Evolutionary conservation across 257 asterid species (phyloP).

Genomic region (Solanum phureja): DNA sequence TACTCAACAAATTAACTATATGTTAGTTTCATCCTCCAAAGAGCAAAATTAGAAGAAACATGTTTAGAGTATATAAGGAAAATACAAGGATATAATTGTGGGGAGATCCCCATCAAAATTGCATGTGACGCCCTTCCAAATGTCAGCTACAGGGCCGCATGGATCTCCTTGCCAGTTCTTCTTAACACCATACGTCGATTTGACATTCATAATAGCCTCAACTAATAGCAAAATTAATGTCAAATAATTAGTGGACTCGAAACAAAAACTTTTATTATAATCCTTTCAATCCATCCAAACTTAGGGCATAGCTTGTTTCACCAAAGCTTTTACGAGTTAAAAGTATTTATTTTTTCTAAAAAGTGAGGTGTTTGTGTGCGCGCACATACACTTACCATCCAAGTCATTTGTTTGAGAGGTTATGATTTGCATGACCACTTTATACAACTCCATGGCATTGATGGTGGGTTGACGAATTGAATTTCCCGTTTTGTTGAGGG

Average conservation of each 20-base stretch:
- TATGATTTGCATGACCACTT: neutral
- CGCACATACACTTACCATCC: slow-evolving; percentile 3
- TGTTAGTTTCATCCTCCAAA: neutral
- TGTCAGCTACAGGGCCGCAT: neutral
- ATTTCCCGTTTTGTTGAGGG: neutral
- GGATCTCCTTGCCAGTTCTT: slow-evolving; percentile 25
- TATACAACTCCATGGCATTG: slow-evolving; percentile 3
- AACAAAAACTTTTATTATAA: no score
- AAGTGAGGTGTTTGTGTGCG: neutral
- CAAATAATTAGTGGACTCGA: neutral
- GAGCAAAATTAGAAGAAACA: neutral
- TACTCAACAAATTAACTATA: neutral
- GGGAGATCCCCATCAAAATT: neutral
- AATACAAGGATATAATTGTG: slow-evolving; percentile 2
- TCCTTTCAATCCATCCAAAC: neutral
- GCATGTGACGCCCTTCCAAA: slow-evolving; percentile 11
- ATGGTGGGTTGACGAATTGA: slow-evolving; percentile 10
- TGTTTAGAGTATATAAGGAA: neutral
- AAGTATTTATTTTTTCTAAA: neutral
- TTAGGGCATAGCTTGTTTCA: neutral
- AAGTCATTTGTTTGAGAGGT: neutral
- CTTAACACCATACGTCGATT: neutral
- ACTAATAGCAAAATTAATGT: neutral
- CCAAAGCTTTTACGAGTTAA: neutral
- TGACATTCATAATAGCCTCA: neutral